Conservation (phyloP, 2,329 filamentous ascomycete genomes). For the Blastomyces silverae region DNA sequence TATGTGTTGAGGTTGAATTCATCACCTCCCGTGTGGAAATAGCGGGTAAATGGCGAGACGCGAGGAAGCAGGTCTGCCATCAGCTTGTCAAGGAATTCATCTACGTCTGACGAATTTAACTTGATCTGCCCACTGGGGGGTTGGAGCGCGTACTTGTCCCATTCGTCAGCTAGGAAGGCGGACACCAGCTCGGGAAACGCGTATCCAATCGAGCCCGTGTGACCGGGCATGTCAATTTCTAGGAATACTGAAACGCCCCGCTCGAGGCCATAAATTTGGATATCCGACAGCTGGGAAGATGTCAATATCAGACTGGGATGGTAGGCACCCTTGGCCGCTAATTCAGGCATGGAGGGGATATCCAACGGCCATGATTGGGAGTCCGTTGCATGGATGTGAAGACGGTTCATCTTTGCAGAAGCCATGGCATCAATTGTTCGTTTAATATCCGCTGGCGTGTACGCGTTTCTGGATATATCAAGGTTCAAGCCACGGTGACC, state of each 20-base stretch:
- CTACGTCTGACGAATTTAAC: constrained; percentile 64
- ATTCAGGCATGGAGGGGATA: constrained; percentile 58
- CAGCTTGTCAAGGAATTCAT: constrained; percentile 63
- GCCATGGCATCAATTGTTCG: constrained; percentile 67
- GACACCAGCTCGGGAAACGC: constrained; percentile 66
- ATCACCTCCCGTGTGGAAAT: constrained; percentile 85
- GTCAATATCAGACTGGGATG: constrained; percentile 60
- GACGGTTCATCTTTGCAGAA: constrained; percentile 45
- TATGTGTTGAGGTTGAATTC: constrained; percentile 76
- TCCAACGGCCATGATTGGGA: constrained; percentile 38
- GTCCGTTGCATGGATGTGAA: constrained; percentile 47
- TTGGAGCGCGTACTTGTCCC: constrained; percentile 49
- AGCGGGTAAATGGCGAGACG: constrained; percentile 58
- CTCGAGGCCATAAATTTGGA: constrained; percentile 64
- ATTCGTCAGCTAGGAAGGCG: constrained; percentile 51
- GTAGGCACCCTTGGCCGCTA: constrained; percentile 69
- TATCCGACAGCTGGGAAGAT: constrained; percentile 54
- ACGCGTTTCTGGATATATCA: constrained; percentile 69
- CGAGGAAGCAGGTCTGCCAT: constrained; percentile 72
- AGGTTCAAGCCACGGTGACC: constrained; percentile 71
- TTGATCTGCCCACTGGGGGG: constrained; percentile 60
- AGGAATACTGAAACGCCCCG: constrained; percentile 65
- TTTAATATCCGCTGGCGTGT: constrained; percentile 59
- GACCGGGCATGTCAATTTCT: constrained; percentile 76
- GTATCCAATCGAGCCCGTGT: constrained; percentile 61